Conservation (phyloP, 2,329 filamentous ascomycete species). For the Pyrenophora tritici-repentis region DNA sequence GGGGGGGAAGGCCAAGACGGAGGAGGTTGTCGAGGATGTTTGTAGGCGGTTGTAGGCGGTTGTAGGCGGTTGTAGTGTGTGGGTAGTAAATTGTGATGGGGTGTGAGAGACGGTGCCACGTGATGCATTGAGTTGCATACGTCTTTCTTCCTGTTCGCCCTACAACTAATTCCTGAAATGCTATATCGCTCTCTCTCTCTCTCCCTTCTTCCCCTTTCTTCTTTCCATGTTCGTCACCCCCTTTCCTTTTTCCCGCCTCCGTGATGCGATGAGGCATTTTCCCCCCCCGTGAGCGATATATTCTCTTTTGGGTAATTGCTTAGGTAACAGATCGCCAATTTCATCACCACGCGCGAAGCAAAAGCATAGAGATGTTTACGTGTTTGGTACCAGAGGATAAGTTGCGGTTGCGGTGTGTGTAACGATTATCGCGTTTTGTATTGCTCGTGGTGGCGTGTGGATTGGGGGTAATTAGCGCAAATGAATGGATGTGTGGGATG, state of each 20-base stretch:
- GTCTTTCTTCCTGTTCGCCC: too few species aligned
- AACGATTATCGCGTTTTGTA: not conserved
- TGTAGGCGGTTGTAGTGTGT: too few species aligned
- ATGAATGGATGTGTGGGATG: not conserved
- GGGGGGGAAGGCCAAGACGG: constrained; percentile 82
- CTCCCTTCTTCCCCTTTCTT: too few species aligned
- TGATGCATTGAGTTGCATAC: too few species aligned
- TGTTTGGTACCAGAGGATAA: not conserved
- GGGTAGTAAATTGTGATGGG: too few species aligned
- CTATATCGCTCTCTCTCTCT: too few species aligned
- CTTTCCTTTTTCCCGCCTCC: too few species aligned
- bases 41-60: constrained; percentile 72
- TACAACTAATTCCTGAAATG: too few species aligned
- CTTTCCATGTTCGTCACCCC: too few species aligned
- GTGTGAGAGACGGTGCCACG: too few species aligned
- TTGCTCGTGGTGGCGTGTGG: too few species aligned
- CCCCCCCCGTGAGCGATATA: not conserved
- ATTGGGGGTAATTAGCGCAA: not conserved
- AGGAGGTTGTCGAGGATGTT: constrained; percentile 86
- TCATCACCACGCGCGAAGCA: not conserved
- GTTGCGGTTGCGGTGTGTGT: not conserved
- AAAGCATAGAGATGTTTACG: not conserved
- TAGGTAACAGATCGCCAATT: not conserved
- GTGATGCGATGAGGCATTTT: constrained; percentile 3
- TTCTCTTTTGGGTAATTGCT: not conserved